Evolutionary conservation across 768 basidiomycete genomes (phyloP).

Genomic region (Clitopilus hobsonii): DNA sequence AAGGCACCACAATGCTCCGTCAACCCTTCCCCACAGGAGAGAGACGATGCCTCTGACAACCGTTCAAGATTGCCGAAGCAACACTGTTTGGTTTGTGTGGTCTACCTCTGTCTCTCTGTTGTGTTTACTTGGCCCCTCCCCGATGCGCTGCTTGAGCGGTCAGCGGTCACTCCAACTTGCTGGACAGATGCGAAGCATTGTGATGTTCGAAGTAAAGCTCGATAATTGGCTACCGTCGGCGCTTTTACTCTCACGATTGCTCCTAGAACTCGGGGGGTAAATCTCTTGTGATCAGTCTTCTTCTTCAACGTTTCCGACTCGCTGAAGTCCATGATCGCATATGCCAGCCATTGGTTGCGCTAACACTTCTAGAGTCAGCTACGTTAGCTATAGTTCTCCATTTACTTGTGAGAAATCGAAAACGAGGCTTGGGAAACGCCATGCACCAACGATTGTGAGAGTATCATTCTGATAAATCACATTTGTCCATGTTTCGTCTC

Average conservation of each 20-base stretch:
- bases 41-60: neutral
- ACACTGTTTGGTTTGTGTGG: neutral
- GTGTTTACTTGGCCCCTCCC: neutral
- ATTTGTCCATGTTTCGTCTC: neutral
- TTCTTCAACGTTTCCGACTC: neutral
- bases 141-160: neutral
- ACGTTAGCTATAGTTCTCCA: too few species aligned
- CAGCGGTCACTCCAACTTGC: neutral
- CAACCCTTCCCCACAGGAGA: neutral
- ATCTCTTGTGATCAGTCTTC: neutral
- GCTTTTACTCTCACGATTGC: neutral
- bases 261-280: neutral
- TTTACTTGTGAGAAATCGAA: too few species aligned
- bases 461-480: neutral
- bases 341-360: neutral
- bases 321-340: neutral
- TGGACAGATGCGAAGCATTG: neutral
- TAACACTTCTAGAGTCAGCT: neutral
- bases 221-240: neutral
- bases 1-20: neutral
- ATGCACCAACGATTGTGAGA: neutral
- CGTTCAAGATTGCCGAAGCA: neutral
- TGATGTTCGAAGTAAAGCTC: neutral
- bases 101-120: constrained; percentile 1
- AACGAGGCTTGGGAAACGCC: neutral